Base-by-base conservation (phyloP, 768 basidiomycete species). In the Leccinum boreale region DNA sequence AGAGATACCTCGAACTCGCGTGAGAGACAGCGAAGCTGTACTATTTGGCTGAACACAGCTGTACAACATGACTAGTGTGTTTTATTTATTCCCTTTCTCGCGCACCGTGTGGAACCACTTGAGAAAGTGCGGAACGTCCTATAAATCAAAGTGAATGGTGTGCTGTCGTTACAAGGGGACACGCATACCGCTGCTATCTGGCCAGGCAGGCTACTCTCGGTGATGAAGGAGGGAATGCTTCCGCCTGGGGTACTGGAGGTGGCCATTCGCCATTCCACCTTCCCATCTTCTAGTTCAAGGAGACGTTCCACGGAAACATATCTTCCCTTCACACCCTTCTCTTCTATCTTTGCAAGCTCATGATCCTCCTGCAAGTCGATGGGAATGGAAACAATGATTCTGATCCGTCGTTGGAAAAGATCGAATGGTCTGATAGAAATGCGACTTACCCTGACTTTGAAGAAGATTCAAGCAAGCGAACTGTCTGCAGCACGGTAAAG, bases 1-100 rank as follows among this genome's bases (percentile, higher is more conserved):
- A 92, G 65, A 82, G 91, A 57, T 93, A 93, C 68, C 78, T 93
- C n/a, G 91, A 93, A 64, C 80, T 93, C 49, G 90, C 85, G 45
- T 93, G 66, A 66, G 36, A 24, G 39, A 48, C 10, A 24, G 44
- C 21, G 17, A 44, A 26, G 21, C 10, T 48, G 12, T 44, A 19
- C 42, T 56, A 5, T 47, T 42, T 55, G 31, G 31, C 44, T 31
- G 52, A 53, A 53, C 24, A 49, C 15, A 33, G 12, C 19, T 14
- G 29, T 26, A 21, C 33, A 29, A 26, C 44, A 52, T 47, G 5
- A 31, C 15, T 50, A 21, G 31, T 5, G 12, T 42, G 21, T 53
- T 14, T 24, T 23, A 59, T 49, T 51, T 54, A 49, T 55, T 45
- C 42, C 31, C 36, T 35, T 62, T 52, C 31, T 58, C 60, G 58